A percentile compares a stretch with the other conserved stretches of the same genome.
Evolutionary conservation across 768 basidiomycete species (phyloP).

Genomic region (button mushroom (Agaricus bisporus)): DNA sequence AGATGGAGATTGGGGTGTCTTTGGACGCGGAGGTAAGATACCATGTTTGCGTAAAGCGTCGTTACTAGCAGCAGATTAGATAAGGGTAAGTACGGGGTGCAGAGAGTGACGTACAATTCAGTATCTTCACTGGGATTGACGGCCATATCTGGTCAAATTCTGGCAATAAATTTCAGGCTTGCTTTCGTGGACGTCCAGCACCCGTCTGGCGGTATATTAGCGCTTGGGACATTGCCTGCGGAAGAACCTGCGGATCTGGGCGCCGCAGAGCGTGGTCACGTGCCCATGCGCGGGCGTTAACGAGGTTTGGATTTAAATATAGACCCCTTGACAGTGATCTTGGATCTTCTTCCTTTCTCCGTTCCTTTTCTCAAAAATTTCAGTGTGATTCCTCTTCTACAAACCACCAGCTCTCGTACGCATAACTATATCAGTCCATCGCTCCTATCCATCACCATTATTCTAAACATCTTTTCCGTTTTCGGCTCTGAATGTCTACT

Average conservation of each 20-base stretch:
- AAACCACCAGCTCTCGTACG: too few relatives aligned
- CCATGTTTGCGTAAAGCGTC: slow-evolving; percentile 91
- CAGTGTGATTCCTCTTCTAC: too few relatives aligned
- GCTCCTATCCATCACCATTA: too few relatives aligned
- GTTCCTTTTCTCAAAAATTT: too few relatives aligned
- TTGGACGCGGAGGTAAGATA: slow-evolving; percentile 73
- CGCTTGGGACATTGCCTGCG: slow-evolving; percentile 6
- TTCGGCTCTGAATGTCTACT: background rate
- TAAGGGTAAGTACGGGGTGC: background rate
- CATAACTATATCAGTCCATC: too few relatives aligned
- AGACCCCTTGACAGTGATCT: background rate
- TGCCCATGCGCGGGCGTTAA: background rate
- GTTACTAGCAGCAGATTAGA: slow-evolving; percentile 50
- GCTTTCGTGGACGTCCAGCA: background rate
- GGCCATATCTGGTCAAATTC: slow-evolving; percentile 37
- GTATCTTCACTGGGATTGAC: slow-evolving; percentile 89
- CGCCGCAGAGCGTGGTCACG: background rate
- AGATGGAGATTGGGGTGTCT: slow-evolving; percentile 65
- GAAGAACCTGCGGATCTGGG: slow-evolving; percentile 8
- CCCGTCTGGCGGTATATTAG: background rate
- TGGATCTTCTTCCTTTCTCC: background rate
- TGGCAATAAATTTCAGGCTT: background rate
- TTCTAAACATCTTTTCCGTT: background rate
- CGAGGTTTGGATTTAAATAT: too few relatives aligned
- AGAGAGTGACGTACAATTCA: slow-evolving; percentile 69